Conservation (phyloP, 1,139 yeast species). For the Suhomyces guaymorum region DNA sequence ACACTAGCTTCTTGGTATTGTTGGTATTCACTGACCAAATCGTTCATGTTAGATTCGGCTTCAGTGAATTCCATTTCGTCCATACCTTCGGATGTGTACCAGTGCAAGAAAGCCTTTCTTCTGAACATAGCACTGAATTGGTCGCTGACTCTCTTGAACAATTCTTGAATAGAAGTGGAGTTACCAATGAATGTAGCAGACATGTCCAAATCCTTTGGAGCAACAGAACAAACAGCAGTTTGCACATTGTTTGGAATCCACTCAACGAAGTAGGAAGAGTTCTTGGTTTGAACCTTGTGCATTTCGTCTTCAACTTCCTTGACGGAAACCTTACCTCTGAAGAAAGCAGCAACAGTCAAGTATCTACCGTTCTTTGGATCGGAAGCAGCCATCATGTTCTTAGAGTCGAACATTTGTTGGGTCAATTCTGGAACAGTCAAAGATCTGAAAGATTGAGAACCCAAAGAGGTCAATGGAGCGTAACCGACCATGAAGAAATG, state of each 20-base stretch:
- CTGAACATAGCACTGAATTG: constrained; percentile 92
- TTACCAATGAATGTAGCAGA: constrained; percentile 91
- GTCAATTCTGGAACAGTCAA: constrained; percentile 88
- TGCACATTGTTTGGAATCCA: constrained; percentile 98
- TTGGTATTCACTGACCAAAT: constrained; percentile 85
- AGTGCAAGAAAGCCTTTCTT: constrained; percentile 92
- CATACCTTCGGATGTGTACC: constrained; percentile 96
- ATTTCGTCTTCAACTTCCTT: constrained; percentile 94
- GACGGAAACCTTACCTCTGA: constrained; percentile 88
- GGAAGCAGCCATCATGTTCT: constrained; percentile 94
- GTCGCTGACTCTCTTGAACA: constrained; percentile 85
- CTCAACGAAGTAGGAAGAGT: constrained; percentile 82
- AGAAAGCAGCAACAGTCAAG: constrained; percentile 91
- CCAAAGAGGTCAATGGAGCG: constrained; percentile 83
- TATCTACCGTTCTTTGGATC: constrained; percentile 91
- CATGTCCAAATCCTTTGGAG: constrained; percentile 84
- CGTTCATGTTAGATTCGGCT: constrained; percentile 82
- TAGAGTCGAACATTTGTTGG: constrained; percentile 89
- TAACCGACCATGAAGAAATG: constrained; percentile 95
- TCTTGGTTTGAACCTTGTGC: constrained; percentile 80
- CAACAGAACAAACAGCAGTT: constrained; percentile 87
- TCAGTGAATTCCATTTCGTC: constrained; percentile 91
- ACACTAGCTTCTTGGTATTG: constrained; percentile 86
- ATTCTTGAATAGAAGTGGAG: constrained; percentile 88
- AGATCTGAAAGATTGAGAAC: constrained; percentile 79